Conservation (phyloP, 2,329 filamentous ascomycete genomes). For the Diaporthe vaccinii region DNA sequence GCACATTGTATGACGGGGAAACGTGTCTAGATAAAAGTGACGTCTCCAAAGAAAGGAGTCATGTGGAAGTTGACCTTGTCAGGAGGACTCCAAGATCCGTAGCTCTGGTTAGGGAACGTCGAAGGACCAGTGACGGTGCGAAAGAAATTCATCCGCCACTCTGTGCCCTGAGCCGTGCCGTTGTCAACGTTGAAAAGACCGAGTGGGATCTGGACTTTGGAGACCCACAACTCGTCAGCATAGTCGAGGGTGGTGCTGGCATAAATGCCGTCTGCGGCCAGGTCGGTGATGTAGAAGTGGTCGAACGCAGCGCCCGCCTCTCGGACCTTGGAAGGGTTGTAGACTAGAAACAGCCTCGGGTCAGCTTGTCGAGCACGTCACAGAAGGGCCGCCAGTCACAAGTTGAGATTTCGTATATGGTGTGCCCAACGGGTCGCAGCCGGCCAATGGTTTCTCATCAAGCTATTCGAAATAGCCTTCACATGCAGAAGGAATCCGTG, state of each 20-base stretch:
- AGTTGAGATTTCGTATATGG: too few species aligned
- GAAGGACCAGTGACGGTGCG: constrained; percentile 58
- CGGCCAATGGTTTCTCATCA: not conserved
- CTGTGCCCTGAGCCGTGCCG: constrained; percentile 56
- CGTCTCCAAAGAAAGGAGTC: constrained; percentile 59
- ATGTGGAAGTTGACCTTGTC: constrained; percentile 63
- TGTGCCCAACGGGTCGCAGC: not conserved
- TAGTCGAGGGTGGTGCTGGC: constrained; percentile 56
- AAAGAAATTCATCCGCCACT: constrained; percentile 68
- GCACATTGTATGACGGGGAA: not conserved
- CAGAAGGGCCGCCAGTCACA: not conserved
- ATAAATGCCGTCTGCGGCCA: constrained; percentile 56
- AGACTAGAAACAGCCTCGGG: constrained; percentile 47
- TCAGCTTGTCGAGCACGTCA: not conserved
- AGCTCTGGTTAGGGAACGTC: constrained; percentile 58
- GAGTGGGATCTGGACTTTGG: constrained; percentile 58
- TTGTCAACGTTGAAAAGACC: constrained; percentile 63
- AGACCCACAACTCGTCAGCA: constrained; percentile 55
- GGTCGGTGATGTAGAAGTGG: constrained; percentile 56
- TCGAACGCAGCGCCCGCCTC: constrained; percentile 58
- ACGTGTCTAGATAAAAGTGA: constrained; percentile 51
- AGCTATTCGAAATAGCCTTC: not conserved
- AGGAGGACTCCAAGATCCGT: constrained; percentile 62
- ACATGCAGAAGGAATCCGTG: not conserved
- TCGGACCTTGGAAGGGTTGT: constrained; percentile 63